Evolutionary conservation across 2,329 filamentous ascomycete species (phyloP), one percentile per base, ranked within the genome.

Genomic region (Pseudogymnoascus sp.): DNA sequence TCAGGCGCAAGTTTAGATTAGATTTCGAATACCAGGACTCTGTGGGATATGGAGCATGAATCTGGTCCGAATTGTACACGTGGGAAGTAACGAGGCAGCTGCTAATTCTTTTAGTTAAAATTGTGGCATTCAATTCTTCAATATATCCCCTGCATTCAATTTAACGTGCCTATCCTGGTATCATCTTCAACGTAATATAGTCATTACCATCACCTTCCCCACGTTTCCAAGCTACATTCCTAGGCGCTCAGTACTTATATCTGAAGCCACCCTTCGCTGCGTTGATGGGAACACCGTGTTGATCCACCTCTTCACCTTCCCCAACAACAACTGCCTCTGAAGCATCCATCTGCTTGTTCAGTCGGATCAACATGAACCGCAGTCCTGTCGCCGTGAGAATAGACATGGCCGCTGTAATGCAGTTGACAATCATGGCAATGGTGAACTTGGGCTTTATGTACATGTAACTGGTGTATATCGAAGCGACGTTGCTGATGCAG

Each of bases 381-480:
- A 92, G 76, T 2, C 85, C 73, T 0, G 83, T 83, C 0, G 88
- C 87, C 64, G 84, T 81, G 26, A 83, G 68, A 50, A 91, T 86
- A 1, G 87, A 84, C 50, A 91, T 71, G 21, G 84, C 80, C 0
- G 83, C 81, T 16, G 86, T 89, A 1, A 78, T 80, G 68, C 86
- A 88, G 73, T 90, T 89, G 61, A 90, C 86, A 5, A 80, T 79
- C 76, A 91, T 86, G 3, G 88, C 86, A 14, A 84, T 76, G 4
- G 82, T 73, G 67, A 79, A 80, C 59, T 71, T 73, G 8, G 77
- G 77, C 65, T 82, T 77, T 14, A 82, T 82, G 68, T 90, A 90
- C 80, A 89, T 82, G 69, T 88, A 89, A 63, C 79, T 81, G 0
- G 86, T 85, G 70, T 88, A 92, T 67, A 93, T 92, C 59, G 81